Evolutionary conservation across 2,329 filamentous ascomycete genomes (phyloP).

Genomic region (Colletotrichum godetiae): DNA sequence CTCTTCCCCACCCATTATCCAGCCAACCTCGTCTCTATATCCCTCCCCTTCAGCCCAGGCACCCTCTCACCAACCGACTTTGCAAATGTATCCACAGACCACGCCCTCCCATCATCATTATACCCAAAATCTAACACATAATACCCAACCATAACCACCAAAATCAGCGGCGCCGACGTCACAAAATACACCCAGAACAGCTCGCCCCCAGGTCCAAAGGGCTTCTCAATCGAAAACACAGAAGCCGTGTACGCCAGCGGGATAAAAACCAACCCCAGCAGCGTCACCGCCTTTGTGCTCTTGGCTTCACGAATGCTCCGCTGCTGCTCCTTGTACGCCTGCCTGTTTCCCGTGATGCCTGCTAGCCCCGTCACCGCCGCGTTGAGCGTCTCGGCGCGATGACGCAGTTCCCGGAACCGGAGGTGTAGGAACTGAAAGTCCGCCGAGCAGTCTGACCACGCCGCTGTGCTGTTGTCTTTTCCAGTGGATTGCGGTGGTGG

Average conservation of each 20-base stretch:
- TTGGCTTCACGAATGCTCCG: slow-evolving; percentile 40
- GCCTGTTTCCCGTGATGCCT: slow-evolving; percentile 40
- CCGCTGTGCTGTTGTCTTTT: no score
- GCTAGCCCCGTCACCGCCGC: slow-evolving; percentile 39
- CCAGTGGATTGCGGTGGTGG: no score
- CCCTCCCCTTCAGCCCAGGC: background rate
- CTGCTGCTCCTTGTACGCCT: slow-evolving; percentile 39
- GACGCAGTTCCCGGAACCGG: slow-evolving; percentile 39
- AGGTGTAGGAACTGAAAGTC: slow-evolving; percentile 40
- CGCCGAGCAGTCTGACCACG: slow-evolving; percentile 33
- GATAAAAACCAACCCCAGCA: slow-evolving; percentile 41
- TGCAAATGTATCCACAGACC: slow-evolving; percentile 35
- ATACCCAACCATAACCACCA: slow-evolving; percentile 35
- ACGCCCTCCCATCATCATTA: slow-evolving; percentile 38
- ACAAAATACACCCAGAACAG: slow-evolving; percentile 39
- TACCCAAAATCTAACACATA: slow-evolving; percentile 40
- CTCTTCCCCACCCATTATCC: background rate
- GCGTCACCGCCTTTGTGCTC: slow-evolving; percentile 39
- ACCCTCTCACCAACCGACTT: slow-evolving; percentile 5
- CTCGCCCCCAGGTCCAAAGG: slow-evolving; percentile 36
- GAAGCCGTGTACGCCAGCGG: slow-evolving; percentile 38
- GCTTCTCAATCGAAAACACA: slow-evolving; percentile 39
- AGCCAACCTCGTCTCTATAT: background rate
- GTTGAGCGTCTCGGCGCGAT: slow-evolving; percentile 39
- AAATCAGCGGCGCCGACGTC: slow-evolving; percentile 37